Percentiles rank a stretch among this genome's conserved stretches.
Evolutionary conservation across 1,139 yeast species (phyloP).

Genomic region (Blastobotrys serpentis): DNA sequence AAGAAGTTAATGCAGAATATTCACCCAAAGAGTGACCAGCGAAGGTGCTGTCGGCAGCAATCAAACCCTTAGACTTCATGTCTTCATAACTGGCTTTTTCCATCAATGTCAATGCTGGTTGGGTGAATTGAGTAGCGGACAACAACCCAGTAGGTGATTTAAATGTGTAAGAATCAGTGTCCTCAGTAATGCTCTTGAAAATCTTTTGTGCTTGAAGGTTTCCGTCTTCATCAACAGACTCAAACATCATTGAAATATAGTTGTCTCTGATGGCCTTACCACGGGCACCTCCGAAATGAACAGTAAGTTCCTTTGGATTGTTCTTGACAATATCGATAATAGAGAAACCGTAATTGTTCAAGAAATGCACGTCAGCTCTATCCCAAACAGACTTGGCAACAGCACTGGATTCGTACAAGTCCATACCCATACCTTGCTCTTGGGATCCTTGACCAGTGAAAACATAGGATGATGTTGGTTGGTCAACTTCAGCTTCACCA

Average conservation of each 20-base stretch:
- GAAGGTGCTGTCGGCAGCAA: slow-evolving; percentile 88
- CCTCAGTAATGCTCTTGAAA: slow-evolving; percentile 83
- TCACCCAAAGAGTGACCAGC: slow-evolving; percentile 99
- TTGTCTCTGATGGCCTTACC: slow-evolving; percentile 94
- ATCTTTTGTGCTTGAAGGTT: slow-evolving; percentile 86
- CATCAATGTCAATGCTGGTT: slow-evolving; percentile 98
- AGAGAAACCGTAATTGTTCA: slow-evolving; percentile 93
- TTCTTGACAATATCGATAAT: slow-evolving; percentile 91
- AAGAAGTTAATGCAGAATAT: slow-evolving; percentile 93
- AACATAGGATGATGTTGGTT: slow-evolving; percentile 93
- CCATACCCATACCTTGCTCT: slow-evolving; percentile 99
- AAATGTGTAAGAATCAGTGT: slow-evolving; percentile 82
- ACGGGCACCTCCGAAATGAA: slow-evolving; percentile 96
- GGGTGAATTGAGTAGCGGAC: slow-evolving; percentile 98
- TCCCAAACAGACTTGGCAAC: slow-evolving; percentile 98
- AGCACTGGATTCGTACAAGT: slow-evolving; percentile 81
- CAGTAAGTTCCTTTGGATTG: slow-evolving; percentile 93
- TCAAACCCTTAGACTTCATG: slow-evolving; percentile 91
- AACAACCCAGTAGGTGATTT: slow-evolving; percentile 91
- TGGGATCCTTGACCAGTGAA: slow-evolving; percentile 99
- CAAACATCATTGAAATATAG: slow-evolving; percentile 96
- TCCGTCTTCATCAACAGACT: slow-evolving; percentile 85
- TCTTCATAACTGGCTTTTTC: slow-evolving; percentile 99
- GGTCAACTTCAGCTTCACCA: slow-evolving; percentile 99
- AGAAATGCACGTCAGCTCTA: slow-evolving; percentile 91